Evolutionary conservation across 495 filamentous ascomycete genomes (phyloP), one percentile per base, ranked within the genome.

Genomic region (Wilcoxina mikolae): DNA sequence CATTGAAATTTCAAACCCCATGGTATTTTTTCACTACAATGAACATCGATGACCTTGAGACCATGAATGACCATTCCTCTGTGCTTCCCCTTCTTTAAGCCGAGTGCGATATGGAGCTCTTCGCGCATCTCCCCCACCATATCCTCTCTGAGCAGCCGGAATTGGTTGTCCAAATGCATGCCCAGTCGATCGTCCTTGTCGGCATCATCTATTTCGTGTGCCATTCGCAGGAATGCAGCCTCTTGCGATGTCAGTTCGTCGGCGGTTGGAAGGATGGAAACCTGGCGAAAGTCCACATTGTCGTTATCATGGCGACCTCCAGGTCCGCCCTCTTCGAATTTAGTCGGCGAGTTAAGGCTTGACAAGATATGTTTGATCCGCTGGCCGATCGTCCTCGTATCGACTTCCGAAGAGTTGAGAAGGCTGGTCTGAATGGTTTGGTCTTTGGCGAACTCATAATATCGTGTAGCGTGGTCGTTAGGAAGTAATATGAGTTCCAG

Each of bases 231-330:
- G 68, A 81, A 88, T 0, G 82, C 78, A 24, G 56, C 65, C 35
- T 77, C 75, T 0, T 61, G 73, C 0, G 72, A 80, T 0, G 70
- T 54, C n/a, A 89, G 71, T 62, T 93, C 86, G 49, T 81, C 78
- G 0, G 73, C 58, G 0, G 85, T 90, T 0, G 84, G 85, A 29
- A 78, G 70, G 46, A 88, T 82, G 11, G 72, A 58, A 33, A 86
- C 82, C 26, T 78, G 43, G 0, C 78, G 72, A 58, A 80, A 80
- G 53, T 83, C 74, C 0, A 48, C 68, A 60, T 73, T 75, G 60
- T 90, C 85, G 60, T 93, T 90, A 60, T 93, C 82, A 60, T 93
- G 85, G 0, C 85, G 75, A 0, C 85, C 84, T 2, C 85, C 85
- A 3, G 82, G 76, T 1, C 57, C 65, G 11, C 31, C 27, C 2